Conservation (phyloP, 176 grass and related monocot species). For the Triticum aestivum region IWGSC_CS_RefSeq_v2.1 NC_057798.1:97610107-97610606, state of each 20-base stretch:
- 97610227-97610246: background rate
- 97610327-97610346: background rate
- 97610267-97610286: background rate
- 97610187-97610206: constrained; percentile 25
- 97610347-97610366: constrained; percentile 11
- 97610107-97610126: background rate
- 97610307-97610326: constrained; percentile 2
- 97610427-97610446: background rate
- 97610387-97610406: background rate
- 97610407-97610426: background rate
- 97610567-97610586: background rate
- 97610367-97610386: background rate
- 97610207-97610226: constrained; percentile 23
- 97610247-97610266: background rate
- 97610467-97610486: background rate
- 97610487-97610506: background rate
- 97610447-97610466: constrained; percentile 21
- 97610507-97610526: background rate
- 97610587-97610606: background rate
- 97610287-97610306: background rate
- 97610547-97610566: background rate
- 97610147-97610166: constrained; percentile 9
- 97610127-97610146: background rate
- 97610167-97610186: constrained; percentile 21
- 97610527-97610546: background rate